Base-by-base conservation (phyloP, 2,329 filamentous ascomycete species). In the Magnaporthiopsis poae region DNA sequence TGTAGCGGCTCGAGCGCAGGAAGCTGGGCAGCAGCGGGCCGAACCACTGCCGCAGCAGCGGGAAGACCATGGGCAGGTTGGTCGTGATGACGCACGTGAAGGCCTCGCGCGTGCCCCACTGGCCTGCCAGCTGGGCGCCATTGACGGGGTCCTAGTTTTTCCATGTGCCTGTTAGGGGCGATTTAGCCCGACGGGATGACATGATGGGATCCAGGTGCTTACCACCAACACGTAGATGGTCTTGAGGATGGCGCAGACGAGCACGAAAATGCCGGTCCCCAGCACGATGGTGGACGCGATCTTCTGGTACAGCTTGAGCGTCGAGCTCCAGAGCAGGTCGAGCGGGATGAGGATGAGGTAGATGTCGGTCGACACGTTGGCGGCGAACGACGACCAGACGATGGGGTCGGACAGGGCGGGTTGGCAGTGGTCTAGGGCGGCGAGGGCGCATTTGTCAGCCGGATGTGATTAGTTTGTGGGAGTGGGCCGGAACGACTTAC, bases 291-390 rank as follows among this genome's bases (percentile, higher is more conserved):
- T 74, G 62, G 75, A 73, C 13, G 71, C 75, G 13, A 75, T 69
- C 65, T 77, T 78, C 71, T 77, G 76, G 12, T 72, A 46, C 0
- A 74, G 71, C 66, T 71, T 74, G 29, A 76, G 70, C 15, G 68
- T 72, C 13, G 73, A 74, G 33, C 69, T 69, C 74, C 75, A 76
- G 56, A 73, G 74, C 71, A 84, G 79, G 3, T 82, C 81, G 2
- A 82, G 73, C 0, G 82, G 82, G 64, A 85, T 84, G 21, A 78
- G 77, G 69, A 85, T 80, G n/a, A 85, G 76, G 69, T 85, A 85
- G 1, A 84, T 60, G 69, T 85, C 83, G 27, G 81, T 84, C 12
- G 75, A 69, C 12, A 84, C 76, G 70, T 83, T 85, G 65, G 82
- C 74, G 18, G 77, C 74, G n/a, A 82, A 80, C 3, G 79, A 80